Evolutionary conservation across 2,329 filamentous ascomycete genomes (phyloP).

Genomic region (Exophiala alcalophila): DNA sequence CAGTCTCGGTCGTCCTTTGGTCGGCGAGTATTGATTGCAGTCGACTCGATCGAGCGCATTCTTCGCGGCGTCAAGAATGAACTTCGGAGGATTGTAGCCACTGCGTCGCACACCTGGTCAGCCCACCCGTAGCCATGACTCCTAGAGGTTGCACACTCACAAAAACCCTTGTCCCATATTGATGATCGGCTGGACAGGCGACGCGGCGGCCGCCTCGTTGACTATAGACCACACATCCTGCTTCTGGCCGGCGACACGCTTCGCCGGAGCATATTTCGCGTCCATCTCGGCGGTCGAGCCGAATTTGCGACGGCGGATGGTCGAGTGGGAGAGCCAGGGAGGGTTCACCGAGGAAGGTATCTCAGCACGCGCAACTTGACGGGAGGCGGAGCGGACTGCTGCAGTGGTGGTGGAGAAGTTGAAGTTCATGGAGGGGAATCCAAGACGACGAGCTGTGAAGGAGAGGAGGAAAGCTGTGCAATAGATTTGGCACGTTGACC

Average conservation of each 20-base stretch:
- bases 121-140: neutral
- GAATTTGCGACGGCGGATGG: constrained; percentile 12
- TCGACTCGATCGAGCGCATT: constrained; percentile 84
- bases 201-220: constrained; percentile 64
- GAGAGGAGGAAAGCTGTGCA: neutral
- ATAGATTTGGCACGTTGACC: neutral
- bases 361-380: constrained; percentile 10
- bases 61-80: constrained; percentile 89
- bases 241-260: constrained; percentile 49
- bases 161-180: constrained; percentile 67
- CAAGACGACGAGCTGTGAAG: too few relatives aligned
- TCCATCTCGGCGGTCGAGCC: constrained; percentile 19
- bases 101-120: constrained; percentile 30
- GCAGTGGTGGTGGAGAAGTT: constrained; percentile 8
- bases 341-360: neutral
- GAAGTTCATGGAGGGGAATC: constrained; percentile 21
- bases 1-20: constrained; percentile 78
- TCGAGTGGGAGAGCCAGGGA: neutral
- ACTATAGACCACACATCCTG: constrained; percentile 61
- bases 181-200: constrained; percentile 59
- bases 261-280: constrained; percentile 44
- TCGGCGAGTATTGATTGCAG: constrained; percentile 98
- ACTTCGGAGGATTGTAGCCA: constrained; percentile 90
- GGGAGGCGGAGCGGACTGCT: constrained; percentile 13
- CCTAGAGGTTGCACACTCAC: constrained; percentile 37